These are phyloP conservation scores for Areca catechu DNA, from an alignment of 176 grass and related monocot species.

Conservation along the genomic window DNA sequence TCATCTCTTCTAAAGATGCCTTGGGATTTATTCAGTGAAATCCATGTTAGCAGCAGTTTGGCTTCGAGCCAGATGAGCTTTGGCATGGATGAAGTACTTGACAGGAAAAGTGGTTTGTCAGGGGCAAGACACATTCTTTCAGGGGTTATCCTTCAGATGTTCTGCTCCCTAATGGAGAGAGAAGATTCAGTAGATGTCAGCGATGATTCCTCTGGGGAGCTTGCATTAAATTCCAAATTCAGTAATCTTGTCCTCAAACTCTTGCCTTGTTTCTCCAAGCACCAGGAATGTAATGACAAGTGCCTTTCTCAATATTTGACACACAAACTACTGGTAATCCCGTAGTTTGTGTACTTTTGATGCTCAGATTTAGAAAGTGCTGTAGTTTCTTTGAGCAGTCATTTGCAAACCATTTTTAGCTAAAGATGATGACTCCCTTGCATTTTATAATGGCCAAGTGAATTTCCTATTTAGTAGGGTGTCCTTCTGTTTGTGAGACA, in stretches of 20 bases:
- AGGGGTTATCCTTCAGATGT: slow-evolving; percentile 61
- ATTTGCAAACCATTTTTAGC: no score
- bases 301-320: slow-evolving; percentile 45
- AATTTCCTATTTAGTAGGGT: no score
- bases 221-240: slow-evolving; percentile 37
- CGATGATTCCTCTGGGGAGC: slow-evolving; percentile 17
- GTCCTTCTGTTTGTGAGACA: background rate
- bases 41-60: slow-evolving; percentile 13
- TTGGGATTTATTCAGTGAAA: slow-evolving; percentile 34
- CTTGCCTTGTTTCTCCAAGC: slow-evolving; percentile 33
- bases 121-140: slow-evolving; percentile 28
- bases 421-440: no score
- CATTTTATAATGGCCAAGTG: no score
- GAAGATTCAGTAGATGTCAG: slow-evolving; percentile 27
- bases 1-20: slow-evolving; percentile 48
- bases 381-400: no score
- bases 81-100: slow-evolving; percentile 15
- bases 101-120: slow-evolving; percentile 12
- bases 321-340: slow-evolving; percentile 63
- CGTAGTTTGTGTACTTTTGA: no score
- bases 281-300: slow-evolving; percentile 19
- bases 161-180: slow-evolving; percentile 67
- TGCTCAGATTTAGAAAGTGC: no score
- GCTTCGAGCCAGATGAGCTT: background rate
- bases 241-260: slow-evolving; percentile 47